Evolutionary conservation across 2,329 filamentous ascomycete species (phyloP), one percentile per base, ranked within the genome.

Genomic region (Colletotrichum siamense): DNA sequence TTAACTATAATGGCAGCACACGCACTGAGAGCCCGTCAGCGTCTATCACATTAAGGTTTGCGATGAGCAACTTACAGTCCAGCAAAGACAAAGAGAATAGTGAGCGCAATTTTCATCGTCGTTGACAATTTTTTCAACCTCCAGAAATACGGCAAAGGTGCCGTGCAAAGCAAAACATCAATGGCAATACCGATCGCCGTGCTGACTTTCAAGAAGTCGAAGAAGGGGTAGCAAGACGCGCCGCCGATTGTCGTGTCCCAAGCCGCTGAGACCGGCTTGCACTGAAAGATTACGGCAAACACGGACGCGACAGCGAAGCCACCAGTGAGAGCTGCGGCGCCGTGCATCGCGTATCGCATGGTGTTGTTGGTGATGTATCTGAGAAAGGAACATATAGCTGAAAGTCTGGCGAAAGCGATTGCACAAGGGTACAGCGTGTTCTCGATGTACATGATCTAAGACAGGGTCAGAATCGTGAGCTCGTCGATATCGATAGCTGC

Each of bases 141-240:
- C 82, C 80, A 83, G 44, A 84, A 81, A 18, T 79, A 79, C 16
- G 80, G 81, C 44, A 84, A 74, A 1, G 83, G 83, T 39, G 79
- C 79, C 2, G 79, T 70, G 63, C 82, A 82, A 10, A 84, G 75
- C 6, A 83, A 52, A 6, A 82, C 67, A 52, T 84, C 83, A 8
- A 81, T 82, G 4, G 73, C 71, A 9, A 83, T 73, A 63, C 80
- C 82, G 71, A 84, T 78, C 34, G 80, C 80, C 1, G 82, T 78
- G 75, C 81, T 82, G 67, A 75, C 78, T 52, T 80, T 80, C 24
- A 83, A 55, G 59, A 81, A 81, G 72, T 81, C 32, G 71, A 79
- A 65, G 69, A 83, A 82, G 0, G 76, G 71, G 44, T 79, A 80
- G 76, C 83, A 84, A 18, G 78, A 75, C 8, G 77, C 72, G 2